Percentiles rank a stretch among this genome's conserved stretches.
phyloP scores from a whole-genome alignment of 768 basidiomycete species.

The Cystofilobasidium capitatum region DNA sequence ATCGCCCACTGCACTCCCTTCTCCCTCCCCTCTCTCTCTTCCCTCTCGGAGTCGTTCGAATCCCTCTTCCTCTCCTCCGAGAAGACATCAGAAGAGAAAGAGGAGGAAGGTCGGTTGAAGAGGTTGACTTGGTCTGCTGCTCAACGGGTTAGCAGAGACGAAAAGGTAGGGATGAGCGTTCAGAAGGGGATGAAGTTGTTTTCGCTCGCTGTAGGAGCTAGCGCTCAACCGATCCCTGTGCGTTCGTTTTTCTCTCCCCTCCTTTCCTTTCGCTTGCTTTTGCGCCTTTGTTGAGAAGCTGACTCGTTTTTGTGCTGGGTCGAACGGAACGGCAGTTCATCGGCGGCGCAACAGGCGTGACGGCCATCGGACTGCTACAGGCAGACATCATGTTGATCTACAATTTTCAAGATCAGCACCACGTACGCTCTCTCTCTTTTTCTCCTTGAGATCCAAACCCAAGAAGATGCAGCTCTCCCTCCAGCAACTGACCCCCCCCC shows the following conservation, averaged over 20 bases:
- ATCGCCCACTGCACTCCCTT: background rate
- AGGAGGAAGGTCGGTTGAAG: background rate
- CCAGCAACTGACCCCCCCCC: background rate
- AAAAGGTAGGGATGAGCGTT: conserved; percentile 22
- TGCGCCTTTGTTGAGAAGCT: background rate
- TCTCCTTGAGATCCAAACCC: background rate
- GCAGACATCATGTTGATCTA: conserved; percentile 18
- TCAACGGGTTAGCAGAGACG: conserved; percentile 23
- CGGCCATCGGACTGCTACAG: conserved; percentile 13
- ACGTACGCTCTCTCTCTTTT: background rate
- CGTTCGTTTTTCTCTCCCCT: background rate
- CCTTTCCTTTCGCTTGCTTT: background rate
- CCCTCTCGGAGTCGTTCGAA: background rate
- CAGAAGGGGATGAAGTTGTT: conserved; percentile 23
- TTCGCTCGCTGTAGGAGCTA: conserved; percentile 3
- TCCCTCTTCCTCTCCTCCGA: background rate
- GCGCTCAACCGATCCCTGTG: conserved; percentile 18
- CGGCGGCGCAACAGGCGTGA: conserved; percentile 23
- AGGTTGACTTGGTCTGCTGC: conserved; percentile 26
- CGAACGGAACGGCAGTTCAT: too few species aligned
- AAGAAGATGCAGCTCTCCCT: background rate
- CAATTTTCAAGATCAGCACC: conserved; percentile 11
- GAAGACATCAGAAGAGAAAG: background rate
- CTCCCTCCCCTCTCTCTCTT: background rate
- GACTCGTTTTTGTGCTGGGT: too few species aligned